Percentiles rank a stretch among this genome's conserved stretches.
phyloP scores from a whole-genome alignment of 176 grass and related monocot species.

The Avena sativa region DNA sequence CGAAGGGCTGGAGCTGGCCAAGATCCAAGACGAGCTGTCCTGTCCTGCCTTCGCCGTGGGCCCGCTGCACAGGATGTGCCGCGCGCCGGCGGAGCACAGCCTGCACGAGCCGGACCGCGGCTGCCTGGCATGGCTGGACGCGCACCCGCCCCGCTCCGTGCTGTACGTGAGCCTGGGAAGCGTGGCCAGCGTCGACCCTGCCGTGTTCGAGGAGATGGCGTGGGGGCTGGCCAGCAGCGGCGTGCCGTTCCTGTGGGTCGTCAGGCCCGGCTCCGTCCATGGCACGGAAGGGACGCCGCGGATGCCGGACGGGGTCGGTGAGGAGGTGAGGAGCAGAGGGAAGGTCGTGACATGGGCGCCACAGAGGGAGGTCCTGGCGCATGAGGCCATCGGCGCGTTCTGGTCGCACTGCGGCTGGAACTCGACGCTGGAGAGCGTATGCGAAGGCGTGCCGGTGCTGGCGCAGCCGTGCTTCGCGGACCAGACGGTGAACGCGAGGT shows the following conservation, averaged over 20 bases:
- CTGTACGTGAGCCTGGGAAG: conserved; percentile 55
- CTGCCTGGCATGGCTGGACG: conserved; percentile 54
- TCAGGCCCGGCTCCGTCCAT: conserved; percentile 19
- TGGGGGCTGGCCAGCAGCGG: conserved; percentile 24
- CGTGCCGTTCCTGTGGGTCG: conserved; percentile 55
- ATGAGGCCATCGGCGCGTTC: conserved; percentile 30
- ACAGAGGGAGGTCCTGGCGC: conserved; percentile 44
- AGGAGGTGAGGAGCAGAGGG: background rate
- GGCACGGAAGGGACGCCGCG: background rate
- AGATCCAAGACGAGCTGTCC: background rate
- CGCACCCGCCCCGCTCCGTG: conserved; percentile 15
- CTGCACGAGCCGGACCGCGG: conserved; percentile 24
- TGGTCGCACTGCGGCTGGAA: conserved; percentile 79
- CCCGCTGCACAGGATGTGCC: conserved; percentile 36
- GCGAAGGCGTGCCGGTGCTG: conserved; percentile 49
- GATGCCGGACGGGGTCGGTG: background rate
- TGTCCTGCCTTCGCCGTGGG: conserved; percentile 42
- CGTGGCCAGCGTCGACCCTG: background rate
- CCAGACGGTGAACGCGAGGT: conserved; percentile 53
- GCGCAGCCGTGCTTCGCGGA: conserved; percentile 38
- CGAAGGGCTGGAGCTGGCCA: conserved; percentile 34
- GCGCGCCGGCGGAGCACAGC: background rate
- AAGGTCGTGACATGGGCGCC: conserved; percentile 48
- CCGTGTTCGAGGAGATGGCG: conserved; percentile 41
- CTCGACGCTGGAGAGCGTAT: conserved; percentile 59